Evolutionary conservation across 2,329 filamentous ascomycete species (phyloP), one percentile per base, ranked within the genome.

Genomic region (Pestalotiopsis sp.): DNA sequence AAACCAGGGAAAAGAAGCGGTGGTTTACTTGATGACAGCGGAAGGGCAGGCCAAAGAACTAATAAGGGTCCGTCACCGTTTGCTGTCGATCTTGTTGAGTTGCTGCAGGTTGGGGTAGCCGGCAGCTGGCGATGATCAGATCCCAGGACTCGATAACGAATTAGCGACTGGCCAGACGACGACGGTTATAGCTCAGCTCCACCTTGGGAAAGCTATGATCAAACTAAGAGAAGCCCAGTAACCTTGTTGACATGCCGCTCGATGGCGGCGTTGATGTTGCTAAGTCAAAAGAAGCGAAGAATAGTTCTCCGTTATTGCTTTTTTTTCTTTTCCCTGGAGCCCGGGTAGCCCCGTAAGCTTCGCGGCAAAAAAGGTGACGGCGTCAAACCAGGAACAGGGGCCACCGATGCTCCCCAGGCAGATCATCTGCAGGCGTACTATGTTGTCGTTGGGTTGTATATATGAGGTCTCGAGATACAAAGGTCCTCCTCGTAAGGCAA

Each of bases 291-390:
- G 68, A 23, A 27, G 25, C 38, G 65, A 68, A 60, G 64, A 61
- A 68, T 31, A 57, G 49, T 56, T 68, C 66, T 67, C 64, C 63
- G 68, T 70, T 70, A 61, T 67, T 68, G 70, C 57, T 67, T 66
- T 59, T 68, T 64, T 49, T 67, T 52, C 64, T 66, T 59, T 68
- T 67, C 62, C 38, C 68, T 57, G 67, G 60, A 45, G 66, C 38
- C 45, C 68, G 69, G 70, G 66, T 70, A 71, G 65, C 67, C 64
- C 65, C 57, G 72, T 65, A 67, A 63, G 45, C 58, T 64, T 66
- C 62, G 65, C 41, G 61, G 68, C 63, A 68, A 66, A 58, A 36
- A 65, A 52, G 45, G 56, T 68, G 49, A 49, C 63, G 63, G 63
- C 39, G 63, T 66, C 39, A 39, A 62, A 38, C 59, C 59, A 62